phyloP scores from a whole-genome alignment of 2,329 filamentous ascomycete genomes.

The Exophiala mesophila region DNA sequence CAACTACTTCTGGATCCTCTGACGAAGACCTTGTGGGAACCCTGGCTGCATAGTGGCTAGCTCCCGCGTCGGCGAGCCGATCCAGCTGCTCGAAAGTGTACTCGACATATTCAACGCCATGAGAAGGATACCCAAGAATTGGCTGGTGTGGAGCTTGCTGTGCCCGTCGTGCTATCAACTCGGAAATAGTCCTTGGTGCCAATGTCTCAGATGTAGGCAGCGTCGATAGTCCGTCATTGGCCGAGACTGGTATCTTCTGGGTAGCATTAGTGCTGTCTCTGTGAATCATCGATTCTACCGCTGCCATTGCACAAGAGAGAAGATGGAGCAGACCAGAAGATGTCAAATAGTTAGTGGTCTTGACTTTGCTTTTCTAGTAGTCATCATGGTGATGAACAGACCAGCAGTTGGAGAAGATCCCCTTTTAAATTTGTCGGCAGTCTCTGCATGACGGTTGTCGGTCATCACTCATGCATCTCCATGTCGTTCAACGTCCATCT shows the following conservation, averaged over 20 bases:
- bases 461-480: too few relatives aligned
- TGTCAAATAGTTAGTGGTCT: not conserved
- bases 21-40: conserved; percentile 10
- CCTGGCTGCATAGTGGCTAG: conserved; percentile 4
- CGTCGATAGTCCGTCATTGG: conserved; percentile 8
- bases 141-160: conserved; percentile 13
- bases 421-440: too few relatives aligned
- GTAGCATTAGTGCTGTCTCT: not conserved
- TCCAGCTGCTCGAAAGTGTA: conserved; percentile 19
- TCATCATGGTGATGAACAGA: too few relatives aligned
- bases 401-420: too few relatives aligned
- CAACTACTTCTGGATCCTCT: conserved; percentile 3
- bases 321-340: not conserved
- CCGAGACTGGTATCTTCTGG: not conserved
- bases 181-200: conserved; percentile 18
- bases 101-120: conserved; percentile 18
- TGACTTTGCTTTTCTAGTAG: too few relatives aligned
- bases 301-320: too few relatives aligned
- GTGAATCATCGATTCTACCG: too few relatives aligned
- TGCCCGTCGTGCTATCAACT: conserved; percentile 18
- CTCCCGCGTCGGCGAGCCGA: conserved; percentile 7
- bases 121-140: conserved; percentile 21
- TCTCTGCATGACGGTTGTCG: too few relatives aligned
- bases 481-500: too few relatives aligned
- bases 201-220: conserved; percentile 9